Conservation (phyloP, 257 asterid genomes). For the Verbena officinalis region DNA sequence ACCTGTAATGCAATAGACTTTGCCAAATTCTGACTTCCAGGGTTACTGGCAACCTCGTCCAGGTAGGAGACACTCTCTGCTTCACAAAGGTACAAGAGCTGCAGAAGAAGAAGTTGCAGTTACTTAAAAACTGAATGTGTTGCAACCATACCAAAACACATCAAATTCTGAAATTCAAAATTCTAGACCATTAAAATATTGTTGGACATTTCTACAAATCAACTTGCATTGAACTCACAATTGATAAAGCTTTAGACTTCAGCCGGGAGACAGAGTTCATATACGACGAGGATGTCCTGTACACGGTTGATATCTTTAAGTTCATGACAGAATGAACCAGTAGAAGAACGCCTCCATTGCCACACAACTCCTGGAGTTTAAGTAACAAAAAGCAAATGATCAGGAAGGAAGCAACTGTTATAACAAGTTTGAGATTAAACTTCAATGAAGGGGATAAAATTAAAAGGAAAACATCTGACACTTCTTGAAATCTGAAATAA, state of each 20-base stretch:
- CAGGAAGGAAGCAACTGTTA: conserved; percentile 26
- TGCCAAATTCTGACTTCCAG: conserved; percentile 70
- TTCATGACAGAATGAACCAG: conserved; percentile 74
- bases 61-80: conserved; percentile 88
- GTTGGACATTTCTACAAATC: conserved; percentile 28
- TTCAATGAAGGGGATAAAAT: conserved; percentile 9
- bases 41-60: conserved; percentile 89
- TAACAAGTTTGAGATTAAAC: conserved; percentile 16
- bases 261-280: conserved; percentile 75
- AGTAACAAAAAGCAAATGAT: conserved; percentile 25
- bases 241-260: conserved; percentile 82
- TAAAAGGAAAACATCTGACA: conserved; percentile 10
- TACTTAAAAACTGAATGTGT: conserved; percentile 21
- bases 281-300: conserved; percentile 43
- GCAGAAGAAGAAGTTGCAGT: conserved; percentile 38
- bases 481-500: conserved; percentile 4
- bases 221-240: conserved; percentile 64
- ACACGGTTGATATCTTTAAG: conserved; percentile 52
- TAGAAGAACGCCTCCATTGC: conserved; percentile 85
- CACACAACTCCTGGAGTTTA: conserved; percentile 76
- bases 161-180: conserved; percentile 11
- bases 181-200: neutral
- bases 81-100: conserved; percentile 95
- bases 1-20: conserved; percentile 87
- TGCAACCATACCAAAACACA: conserved; percentile 9